Base-by-base conservation (phyloP, 495 filamentous ascomycete species). In the Bryoglossum gracile region DNA sequence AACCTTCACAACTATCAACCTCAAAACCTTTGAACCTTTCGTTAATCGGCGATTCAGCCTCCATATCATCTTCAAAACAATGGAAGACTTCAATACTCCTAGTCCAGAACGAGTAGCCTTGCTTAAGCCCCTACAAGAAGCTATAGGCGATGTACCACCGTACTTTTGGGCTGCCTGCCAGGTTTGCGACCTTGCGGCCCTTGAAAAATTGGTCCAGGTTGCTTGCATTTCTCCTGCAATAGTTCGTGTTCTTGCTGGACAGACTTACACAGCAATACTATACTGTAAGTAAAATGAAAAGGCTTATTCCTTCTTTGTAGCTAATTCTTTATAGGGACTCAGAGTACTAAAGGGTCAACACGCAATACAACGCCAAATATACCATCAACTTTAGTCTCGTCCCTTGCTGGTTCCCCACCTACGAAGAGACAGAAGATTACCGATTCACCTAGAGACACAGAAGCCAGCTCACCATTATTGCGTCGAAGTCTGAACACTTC, bases 121-220 rank as follows among this genome's bases (percentile, higher is more conserved):
- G 10, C 47, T 50, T 9, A 14, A 50, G 18, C 9, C 18, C 36
- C 19, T 50, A 22, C 37, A 50, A 50, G 39, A 32, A 33, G 23
- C 28, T n/a, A 21, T 50, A 3, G 47, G 37, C 30, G 38, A 23
- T 50, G 37, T 24, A 34, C 21, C 47, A 32, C 47, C 26, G 21
- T 19, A 50, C 26, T 43, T 50, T 43, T 50, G 38, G 47, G 47
- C 47, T 34, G 38, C 38, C 22, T 50, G 47, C 38, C 47, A 43
- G 4, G 5, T 50, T 4, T 30, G 47, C 38, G 26, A 50, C 39
- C 37, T 50, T 37, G 21, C 33, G 14, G 47, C 36, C 13, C 47
- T 48, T 38, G 45, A 23, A 38, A n/a, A 38, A 19, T 48, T 48
- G 21, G 34, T 38, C 8, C 3, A 48, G 16, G 3, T 3, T 30